Evolutionary conservation across 75 land plant species (phyloP), one percentile per base, ranked within the genome.

Genomic region (Ceratopteris richardii): DNA sequence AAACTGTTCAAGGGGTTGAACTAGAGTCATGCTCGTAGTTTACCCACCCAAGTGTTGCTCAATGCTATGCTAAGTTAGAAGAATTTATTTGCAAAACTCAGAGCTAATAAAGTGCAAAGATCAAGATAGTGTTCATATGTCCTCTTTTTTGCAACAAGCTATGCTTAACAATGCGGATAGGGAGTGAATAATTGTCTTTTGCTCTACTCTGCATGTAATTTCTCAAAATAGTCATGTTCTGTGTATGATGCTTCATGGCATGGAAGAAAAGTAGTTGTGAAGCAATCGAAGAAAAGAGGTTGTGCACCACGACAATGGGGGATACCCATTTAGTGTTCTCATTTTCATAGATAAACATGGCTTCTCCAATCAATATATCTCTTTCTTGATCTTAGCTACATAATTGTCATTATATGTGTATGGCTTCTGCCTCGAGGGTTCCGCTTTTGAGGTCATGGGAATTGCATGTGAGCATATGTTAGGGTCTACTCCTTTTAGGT

Each of bases 161-260:
- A 52, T 24, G 54, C 28, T 3, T 7, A 52, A 29, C 11, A 2
- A 30, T 57, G 50, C 31, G 44, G 22, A 66, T 66, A 2, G 48
- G 46, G 23, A 43, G 26, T 26, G 43, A 30, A 30, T 61, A 66
- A 27, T 66, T 57, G 62, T 13, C 30, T 1, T 26, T 52, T 26
- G 24, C 4, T 46, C 31, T 14, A 48, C 23, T 16, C 48, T 6
- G 0, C 29, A 16, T 26, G 5, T 23, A 27, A 27, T 42, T 16
- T 27, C 51, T 55, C n/a, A 44, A 19, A 62, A 51, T 10, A 24
- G 28, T 6, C 17, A 1, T 20, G 68, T n/a, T 16, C 23, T 17
- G 68, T 66, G 5, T 58, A 26, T 27, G 61, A 66, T 14, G 58
- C 59, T 31, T 46, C 47, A 18, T 66, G 60, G 40, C 51, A 44